These are phyloP conservation scores for Eucalyptus cladocalyx DNA, from an alignment of 345 rosid genomes.

Conservation along the genomic window DNA sequence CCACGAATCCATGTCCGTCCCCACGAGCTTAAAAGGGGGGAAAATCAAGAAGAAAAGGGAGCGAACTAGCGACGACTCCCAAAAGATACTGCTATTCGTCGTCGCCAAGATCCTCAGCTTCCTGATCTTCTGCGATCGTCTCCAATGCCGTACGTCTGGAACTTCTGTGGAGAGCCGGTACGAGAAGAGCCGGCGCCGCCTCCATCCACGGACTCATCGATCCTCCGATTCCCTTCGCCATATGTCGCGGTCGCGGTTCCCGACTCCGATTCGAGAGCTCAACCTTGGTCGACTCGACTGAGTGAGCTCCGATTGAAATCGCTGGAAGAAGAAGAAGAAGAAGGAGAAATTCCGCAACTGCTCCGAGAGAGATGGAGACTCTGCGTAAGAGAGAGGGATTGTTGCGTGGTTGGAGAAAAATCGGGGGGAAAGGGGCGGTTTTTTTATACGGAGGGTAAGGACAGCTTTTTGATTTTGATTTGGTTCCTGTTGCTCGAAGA, in stretches of 20 bases:
- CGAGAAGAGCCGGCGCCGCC: slow-evolving; percentile 22
- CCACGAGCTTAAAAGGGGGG: not conserved
- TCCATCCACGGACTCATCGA: slow-evolving; percentile 14
- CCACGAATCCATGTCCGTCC: no score
- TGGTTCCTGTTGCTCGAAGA: no score
- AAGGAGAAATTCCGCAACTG: not conserved
- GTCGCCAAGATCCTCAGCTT: slow-evolving; percentile 4
- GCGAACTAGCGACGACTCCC: not conserved
- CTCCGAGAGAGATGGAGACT: not conserved
- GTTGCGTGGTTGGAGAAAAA: not conserved
- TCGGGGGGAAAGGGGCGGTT: not conserved
- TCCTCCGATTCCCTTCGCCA: slow-evolving; percentile 10
- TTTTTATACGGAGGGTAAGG: no score
- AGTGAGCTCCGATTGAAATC: not conserved
- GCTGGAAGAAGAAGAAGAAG: not conserved
- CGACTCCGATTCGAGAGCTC: not conserved
- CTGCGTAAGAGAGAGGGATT: not conserved
- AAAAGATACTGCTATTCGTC: not conserved
- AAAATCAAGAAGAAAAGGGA: not conserved
- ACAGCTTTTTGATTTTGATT: no score
- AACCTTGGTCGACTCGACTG: not conserved
- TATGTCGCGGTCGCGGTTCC: not conserved
- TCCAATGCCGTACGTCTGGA: slow-evolving; percentile 14
- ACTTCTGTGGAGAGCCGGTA: not conserved
- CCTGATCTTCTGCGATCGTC: slow-evolving; percentile 32